Conservation (phyloP, 2,329 filamentous ascomycete species). For the Aspergillus pseudoviridinutans region DNA sequence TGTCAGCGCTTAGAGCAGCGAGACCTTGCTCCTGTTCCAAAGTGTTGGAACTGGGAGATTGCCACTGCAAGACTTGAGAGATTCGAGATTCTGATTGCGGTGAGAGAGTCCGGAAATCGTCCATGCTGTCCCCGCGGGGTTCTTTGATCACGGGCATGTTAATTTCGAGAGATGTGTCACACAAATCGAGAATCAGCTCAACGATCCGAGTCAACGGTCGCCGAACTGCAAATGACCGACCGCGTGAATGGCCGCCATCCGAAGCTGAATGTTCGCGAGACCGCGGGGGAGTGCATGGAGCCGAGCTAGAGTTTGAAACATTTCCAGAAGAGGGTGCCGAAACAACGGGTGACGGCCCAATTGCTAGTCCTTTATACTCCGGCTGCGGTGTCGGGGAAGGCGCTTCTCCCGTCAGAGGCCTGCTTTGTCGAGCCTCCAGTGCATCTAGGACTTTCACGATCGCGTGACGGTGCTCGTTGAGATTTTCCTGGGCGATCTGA, state of each 20-base stretch:
- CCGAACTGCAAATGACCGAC: conserved; percentile 84
- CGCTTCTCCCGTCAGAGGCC: conserved; percentile 36
- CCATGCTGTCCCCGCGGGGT: conserved; percentile 56
- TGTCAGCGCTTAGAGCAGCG: conserved; percentile 82
- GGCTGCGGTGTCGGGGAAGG: conserved; percentile 56
- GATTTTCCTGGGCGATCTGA: conserved; percentile 86
- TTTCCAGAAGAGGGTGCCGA: conserved; percentile 68
- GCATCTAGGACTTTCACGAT: conserved; percentile 95
- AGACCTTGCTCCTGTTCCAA: conserved; percentile 91
- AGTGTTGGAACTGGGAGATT: conserved; percentile 86
- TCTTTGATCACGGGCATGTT: conserved; percentile 93
- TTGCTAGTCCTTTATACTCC: conserved; percentile 84
- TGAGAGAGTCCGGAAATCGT: conserved; percentile 87
- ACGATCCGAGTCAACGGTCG: conserved; percentile 89
- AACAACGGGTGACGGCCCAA: conserved; percentile 67
- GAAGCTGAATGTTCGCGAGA: conserved; percentile 64
- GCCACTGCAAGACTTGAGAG: conserved; percentile 92
- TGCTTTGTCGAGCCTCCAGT: conserved; percentile 62
- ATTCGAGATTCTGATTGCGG: conserved; percentile 94
- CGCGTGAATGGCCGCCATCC: conserved; percentile 73
- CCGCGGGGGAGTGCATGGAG: conserved; percentile 60
- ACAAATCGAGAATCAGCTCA: conserved; percentile 88
- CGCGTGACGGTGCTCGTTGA: conserved; percentile 86
- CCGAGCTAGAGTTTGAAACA: conserved; percentile 66
- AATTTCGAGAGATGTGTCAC: conserved; percentile 92